Evolutionary conservation across 2,329 filamentous ascomycete species (phyloP), one percentile per base, ranked within the genome.

Genomic region (Pseudocercospora macadamiae): DNA sequence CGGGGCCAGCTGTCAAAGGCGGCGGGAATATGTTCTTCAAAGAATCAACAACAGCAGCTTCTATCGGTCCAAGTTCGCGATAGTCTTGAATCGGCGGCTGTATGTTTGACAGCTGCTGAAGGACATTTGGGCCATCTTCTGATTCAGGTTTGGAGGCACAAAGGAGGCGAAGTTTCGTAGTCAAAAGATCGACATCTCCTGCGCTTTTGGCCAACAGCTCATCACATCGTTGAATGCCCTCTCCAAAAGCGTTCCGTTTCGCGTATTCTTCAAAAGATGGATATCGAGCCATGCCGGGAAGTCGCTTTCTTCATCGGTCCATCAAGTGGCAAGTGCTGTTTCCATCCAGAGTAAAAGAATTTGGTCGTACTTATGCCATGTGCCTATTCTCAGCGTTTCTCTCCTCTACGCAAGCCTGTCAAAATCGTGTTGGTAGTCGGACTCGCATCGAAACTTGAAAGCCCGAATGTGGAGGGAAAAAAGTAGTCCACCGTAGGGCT

Each of bases 181-280:
- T 67, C 16, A 73, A 58, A 12, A 74, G 63, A 23, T 64, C 62
- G 7, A 67, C 51, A 54, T 73, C 67, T 9, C 68, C 63, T 1
- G 71, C 67, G 10, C 61, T 66, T 37, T 68, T 71, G 28, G 63
- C 66, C 21, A 74, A 57, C 1, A 73, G 59, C 10, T 71, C 67
- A 53, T 73, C 66, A 49, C 71, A 73, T 37, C 70, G 70, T 28
- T 68, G 61, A 51, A 73, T 64, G 45, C 72, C 72, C 26, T 72
- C 70, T 16, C 54, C 55, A 48, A 66, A 70, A 36, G 69, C 69
- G 26, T 67, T 64, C 4, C 59, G 58, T 51, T 62, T 63, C 26
- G 63, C 58, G 54, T 72, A 71, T 55, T 73, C 71, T 32, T 71
- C 70, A 54, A 70, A 71, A 3, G 65, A 68, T n/a, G 71, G 71